These are phyloP conservation scores for Chara braunii DNA, from an alignment of 139 green algal genomes.

Conservation along the genomic window DNA sequence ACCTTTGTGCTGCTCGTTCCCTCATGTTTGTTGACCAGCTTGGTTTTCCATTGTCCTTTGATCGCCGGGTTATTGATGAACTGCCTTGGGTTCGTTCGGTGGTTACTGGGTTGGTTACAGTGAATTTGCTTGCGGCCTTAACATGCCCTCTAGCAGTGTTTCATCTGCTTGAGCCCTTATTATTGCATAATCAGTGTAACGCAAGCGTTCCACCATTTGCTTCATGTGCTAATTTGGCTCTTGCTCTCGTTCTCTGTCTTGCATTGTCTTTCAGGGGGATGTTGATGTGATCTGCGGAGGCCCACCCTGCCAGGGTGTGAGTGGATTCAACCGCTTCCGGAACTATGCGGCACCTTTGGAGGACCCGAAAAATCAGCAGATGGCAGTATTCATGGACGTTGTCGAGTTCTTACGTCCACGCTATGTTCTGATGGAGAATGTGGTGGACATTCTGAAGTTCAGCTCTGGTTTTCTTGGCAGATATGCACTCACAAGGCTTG, in stretches of 20 bases:
- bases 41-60: no score
- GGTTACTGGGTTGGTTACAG: no score
- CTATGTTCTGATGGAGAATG: slow-evolving; percentile 43
- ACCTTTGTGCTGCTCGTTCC: no score
- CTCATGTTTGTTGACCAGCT: no score
- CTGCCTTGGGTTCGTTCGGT: no score
- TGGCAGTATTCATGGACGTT: slow-evolving; percentile 38
- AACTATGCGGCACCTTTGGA: slow-evolving; percentile 7
- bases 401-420: slow-evolving; percentile 31
- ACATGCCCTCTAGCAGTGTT: no score
- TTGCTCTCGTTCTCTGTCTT: not conserved
- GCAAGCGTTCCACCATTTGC: no score
- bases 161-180: no score
- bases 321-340: slow-evolving; percentile 57
- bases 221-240: no score
- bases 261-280: slow-evolving; percentile 43
- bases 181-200: no score
- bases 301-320: slow-evolving; percentile 69
- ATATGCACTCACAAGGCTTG: slow-evolving; percentile 15
- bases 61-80: no score
- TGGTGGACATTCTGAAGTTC: slow-evolving; percentile 34
- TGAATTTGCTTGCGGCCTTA: no score
- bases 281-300: slow-evolving; percentile 65
- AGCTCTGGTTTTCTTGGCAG: slow-evolving; percentile 1
- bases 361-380: slow-evolving; percentile 38